Evolutionary conservation across 495 filamentous ascomycete genomes (phyloP), one percentile per base, ranked within the genome.

Genomic region (Opeltia flavorubescens): DNA sequence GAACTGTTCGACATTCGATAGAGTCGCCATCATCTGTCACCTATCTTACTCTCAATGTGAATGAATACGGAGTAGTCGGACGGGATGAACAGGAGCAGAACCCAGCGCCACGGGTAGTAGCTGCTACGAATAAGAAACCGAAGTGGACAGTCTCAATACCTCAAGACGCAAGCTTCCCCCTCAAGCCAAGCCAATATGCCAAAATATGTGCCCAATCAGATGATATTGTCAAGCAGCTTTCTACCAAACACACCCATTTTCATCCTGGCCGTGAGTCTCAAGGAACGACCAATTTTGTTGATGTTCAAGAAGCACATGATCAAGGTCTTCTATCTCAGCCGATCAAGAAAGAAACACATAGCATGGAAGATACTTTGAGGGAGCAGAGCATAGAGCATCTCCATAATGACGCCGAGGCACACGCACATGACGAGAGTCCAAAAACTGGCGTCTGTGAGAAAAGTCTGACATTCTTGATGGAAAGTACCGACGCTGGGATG

Each of bases 101-200:
- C 18, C 76, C 78, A n/a, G 70, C 72, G 3, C 72, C 78, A 0
- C 67, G 83, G 25, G 59, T 76, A 1, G 62, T 83, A 13, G 69
- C 68, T 5, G 76, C 83, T 55, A 62, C 66, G 26, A 63, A 63
- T 33, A 77, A 75, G 12, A 67, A 62, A 29, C 54, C 72, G 5
- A 79, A 69, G 54, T 86, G 83, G 83, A 85, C 83, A 0, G 69
- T 86, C 1, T 75, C 69, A 1, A 84, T 88, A 24, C 83, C 83
- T 2, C 62, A 63, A 3, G 66, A 57, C 27, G 63, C 65, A 29
- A 52, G 59, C 11, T 83, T 83, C 39, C 81, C 82, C 9, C 58
- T 85, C n/a, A 55, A 63, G 8, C 65, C 69, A 8, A 48, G 63
- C 17, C 68, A 81, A 43, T 85, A 85, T 54, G 55, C 62, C 13